These are phyloP conservation scores for Chlorokybus atmophyticus DNA, from an alignment of 139 green algal genomes.

Conservation along the genomic window DNA sequence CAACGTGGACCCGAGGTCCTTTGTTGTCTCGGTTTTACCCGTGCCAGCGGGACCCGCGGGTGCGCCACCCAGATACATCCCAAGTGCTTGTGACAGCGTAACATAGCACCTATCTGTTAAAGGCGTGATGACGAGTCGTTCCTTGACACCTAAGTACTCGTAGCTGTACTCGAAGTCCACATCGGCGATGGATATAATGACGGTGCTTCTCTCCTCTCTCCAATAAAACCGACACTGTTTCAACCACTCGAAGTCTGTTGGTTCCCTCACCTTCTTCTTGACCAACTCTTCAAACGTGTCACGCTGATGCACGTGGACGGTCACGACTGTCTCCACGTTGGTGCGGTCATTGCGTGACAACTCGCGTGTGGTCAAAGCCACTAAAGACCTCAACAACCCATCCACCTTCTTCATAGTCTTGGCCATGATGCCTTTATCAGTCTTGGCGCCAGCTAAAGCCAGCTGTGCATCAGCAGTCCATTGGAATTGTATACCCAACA, in stretches of 20 bases:
- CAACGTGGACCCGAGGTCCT: constrained; percentile 64
- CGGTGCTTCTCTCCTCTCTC: constrained; percentile 78
- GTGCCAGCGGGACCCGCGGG: constrained; percentile 82
- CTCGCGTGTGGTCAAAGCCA: constrained; percentile 67
- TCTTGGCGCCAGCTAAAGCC: constrained; percentile 44
- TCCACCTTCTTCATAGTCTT: constrained; percentile 77
- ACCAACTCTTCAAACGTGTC: constrained; percentile 81
- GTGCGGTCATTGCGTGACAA: constrained; percentile 69
- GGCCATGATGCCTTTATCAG: constrained; percentile 72
- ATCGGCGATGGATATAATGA: constrained; percentile 91
- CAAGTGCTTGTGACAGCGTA: constrained; percentile 80
- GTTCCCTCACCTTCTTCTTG: constrained; percentile 77
- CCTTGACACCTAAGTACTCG: constrained; percentile 64
- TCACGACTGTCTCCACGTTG: constrained; percentile 93
- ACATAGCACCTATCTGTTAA: constrained; percentile 95
- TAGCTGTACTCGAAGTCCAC: constrained; percentile 90
- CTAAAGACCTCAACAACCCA: constrained; percentile 61
- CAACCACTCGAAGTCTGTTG: constrained; percentile 93
- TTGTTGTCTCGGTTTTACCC: constrained; percentile 94
- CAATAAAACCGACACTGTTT: constrained; percentile 92
- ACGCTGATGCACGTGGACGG: constrained; percentile 94
- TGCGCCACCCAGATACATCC: constrained; percentile 88
- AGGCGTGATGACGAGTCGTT: constrained; percentile 88
- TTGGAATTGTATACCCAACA: constrained; percentile 88
- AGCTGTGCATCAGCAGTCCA: constrained; percentile 84